Evolutionary conservation across 176 grass and related monocot genomes (phyloP).

Genomic region (Aechmea fasciata): DNA sequence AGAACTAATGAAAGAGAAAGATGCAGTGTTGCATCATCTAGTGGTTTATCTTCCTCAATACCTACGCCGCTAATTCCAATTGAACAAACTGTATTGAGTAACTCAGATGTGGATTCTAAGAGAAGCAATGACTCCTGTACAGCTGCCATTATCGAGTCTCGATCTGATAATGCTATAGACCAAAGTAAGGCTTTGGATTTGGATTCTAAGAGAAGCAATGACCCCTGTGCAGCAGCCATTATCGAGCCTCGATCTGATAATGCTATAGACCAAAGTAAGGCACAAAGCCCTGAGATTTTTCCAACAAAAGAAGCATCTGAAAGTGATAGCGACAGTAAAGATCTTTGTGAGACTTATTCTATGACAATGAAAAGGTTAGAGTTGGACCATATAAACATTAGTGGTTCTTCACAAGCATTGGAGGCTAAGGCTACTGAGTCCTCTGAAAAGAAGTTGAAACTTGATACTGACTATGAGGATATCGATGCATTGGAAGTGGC

Average conservation of each 20-base stretch:
- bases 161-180: not conserved
- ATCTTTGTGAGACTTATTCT: not conserved
- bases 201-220: no score
- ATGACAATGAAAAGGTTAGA: not conserved
- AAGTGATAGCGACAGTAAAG: conserved; percentile 5
- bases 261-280: not conserved
- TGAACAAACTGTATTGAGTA: no score
- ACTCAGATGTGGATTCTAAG: no score
- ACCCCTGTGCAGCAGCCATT: no score
- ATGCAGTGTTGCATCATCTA: not conserved
- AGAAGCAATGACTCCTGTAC: no score
- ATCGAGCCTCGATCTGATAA: not conserved
- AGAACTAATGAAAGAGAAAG: not conserved
- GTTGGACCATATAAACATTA: not conserved
- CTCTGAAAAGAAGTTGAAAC: conserved; percentile 12
- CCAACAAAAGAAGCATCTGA: conserved; percentile 7
- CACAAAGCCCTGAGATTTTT: not conserved
- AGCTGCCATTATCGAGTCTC: not conserved
- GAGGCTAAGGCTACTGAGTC: not conserved
- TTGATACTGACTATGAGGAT: conserved; percentile 20
- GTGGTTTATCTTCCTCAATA: not conserved
- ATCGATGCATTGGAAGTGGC: conserved; percentile 38
- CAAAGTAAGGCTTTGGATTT: no score
- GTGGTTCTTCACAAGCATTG: conserved; percentile 17
- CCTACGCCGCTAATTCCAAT: no score